Evolutionary conservation across 768 basidiomycete species (phyloP), one percentile per base, ranked within the genome.

Genomic region (Ramaria rubella): DNA sequence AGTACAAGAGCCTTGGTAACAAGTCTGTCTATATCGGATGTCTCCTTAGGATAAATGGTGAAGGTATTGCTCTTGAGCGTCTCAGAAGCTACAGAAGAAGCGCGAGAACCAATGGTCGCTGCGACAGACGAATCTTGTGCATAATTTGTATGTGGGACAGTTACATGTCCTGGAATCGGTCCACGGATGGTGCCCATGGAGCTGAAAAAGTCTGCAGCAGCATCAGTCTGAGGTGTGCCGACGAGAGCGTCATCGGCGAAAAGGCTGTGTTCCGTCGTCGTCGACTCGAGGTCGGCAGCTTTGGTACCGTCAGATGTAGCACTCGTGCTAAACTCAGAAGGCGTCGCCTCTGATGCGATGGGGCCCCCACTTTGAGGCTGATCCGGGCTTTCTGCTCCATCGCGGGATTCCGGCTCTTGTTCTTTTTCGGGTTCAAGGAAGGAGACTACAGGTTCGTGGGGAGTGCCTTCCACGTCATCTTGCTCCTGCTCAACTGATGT

Each of bases 1-100:
- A 98, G 76, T 2, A 99, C 92, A 36, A 98, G 78, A 2, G 95
- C 90, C 65, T 91, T 91, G 1, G 95, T 96, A 61, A 98, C 79
- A 15, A 99, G 76, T 19, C 83, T 77, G 64, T 98, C 94, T 0
- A 85, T 84, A 59, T 95, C 89, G 9, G 85, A 86, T 69, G 95
- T 94, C 40, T 92, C 87, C 8, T 74, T 65, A 0, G 94, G 90
- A 66, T 94, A 95, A 61, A 98, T 94, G 70, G 78, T 85, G 78
- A 99, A 99, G 1, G 85, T 86, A 61, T 85, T 87, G 61, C 75
- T 83, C 72, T 88, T 93, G 65, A 85, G 69, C 2, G 71, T 75
- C 61, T 90, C 88, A 15, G 72, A 73, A 0, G 83, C 80, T 33
- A 88, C 78, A 6, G 90, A 93, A 0, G 91, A 90, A 2, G 93